A percentile compares a stretch with the other conserved stretches of the same genome.
Conservation (phyloP, 345 rosid species). For the Trapa bicornis region DNA sequence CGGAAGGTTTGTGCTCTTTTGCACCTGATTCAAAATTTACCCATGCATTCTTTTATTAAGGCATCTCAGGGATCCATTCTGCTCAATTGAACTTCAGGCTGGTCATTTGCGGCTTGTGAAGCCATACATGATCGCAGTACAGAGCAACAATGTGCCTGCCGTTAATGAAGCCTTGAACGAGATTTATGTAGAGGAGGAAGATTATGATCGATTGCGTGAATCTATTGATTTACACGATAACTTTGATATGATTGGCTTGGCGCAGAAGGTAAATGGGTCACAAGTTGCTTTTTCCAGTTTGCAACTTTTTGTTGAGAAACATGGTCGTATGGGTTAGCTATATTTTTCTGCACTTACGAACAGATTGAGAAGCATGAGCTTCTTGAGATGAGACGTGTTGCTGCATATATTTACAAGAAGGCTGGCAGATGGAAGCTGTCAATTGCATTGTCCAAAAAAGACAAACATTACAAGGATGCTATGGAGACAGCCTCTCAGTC, state of each 20-base stretch:
- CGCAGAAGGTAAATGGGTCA: conserved; percentile 28
- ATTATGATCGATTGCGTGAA: conserved; percentile 37
- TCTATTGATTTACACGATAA: conserved; percentile 46
- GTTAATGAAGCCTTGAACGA: conserved; percentile 47
- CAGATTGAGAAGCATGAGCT: conserved; percentile 99
- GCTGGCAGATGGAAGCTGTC: conserved; percentile 99
- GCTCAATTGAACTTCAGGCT: conserved; percentile 18
- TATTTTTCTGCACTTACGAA: conserved; percentile 5
- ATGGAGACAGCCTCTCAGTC: conserved; percentile 99
- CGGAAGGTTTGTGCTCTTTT: conserved; percentile 44
- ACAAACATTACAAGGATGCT: conserved; percentile 83
- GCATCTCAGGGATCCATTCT: not conserved
- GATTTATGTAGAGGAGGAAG: conserved; percentile 44
- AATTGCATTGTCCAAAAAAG: conserved; percentile 91
- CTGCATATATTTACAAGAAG: conserved; percentile 95
- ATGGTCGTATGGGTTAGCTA: not conserved
- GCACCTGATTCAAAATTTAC: not conserved
- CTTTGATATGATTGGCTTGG: conserved; percentile 45
- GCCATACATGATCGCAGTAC: conserved; percentile 48
- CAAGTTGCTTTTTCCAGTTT: conserved; percentile 2
- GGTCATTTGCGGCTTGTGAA: conserved; percentile 43
- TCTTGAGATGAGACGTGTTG: conserved; percentile 99
- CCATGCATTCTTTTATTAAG: not conserved
- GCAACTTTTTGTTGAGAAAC: not conserved
- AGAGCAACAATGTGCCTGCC: conserved; percentile 42